Conservation (phyloP, 768 basidiomycete species). For the Boletus reticuloceps region DNA sequence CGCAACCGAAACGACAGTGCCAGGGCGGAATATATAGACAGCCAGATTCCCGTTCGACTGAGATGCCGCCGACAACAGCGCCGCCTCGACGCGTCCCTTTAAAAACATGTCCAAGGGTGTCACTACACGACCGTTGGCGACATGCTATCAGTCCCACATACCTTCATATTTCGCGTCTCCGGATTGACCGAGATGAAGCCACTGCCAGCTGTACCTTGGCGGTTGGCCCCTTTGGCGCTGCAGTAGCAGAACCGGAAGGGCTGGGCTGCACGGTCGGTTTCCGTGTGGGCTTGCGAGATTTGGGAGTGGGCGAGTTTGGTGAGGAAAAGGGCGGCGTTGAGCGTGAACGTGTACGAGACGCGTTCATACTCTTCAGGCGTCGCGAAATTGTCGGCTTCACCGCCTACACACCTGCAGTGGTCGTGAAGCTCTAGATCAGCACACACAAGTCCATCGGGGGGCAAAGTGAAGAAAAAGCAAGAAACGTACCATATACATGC, state of each 20-base stretch:
- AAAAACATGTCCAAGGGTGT: background rate
- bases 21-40: constrained; percentile 23
- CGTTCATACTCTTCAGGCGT: constrained; percentile 25
- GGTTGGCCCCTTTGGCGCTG: constrained; percentile 23
- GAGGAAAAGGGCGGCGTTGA: constrained; percentile 24
- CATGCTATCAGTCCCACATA: background rate
- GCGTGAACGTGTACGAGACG: constrained; percentile 23
- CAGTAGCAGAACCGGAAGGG: constrained; percentile 28
- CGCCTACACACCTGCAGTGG: constrained; percentile 22
- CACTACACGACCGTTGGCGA: background rate
- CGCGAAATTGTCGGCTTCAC: constrained; percentile 21
- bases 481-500: constrained; percentile 23
- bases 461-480: background rate
- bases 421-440: background rate
- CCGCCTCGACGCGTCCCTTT: constrained; percentile 24
- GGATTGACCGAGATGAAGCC: constrained; percentile 17
- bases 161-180: constrained; percentile 25
- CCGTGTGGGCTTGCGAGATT: background rate
- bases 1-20: background rate
- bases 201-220: constrained; percentile 10
- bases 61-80: constrained; percentile 13
- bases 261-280: background rate
- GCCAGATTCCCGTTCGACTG: constrained; percentile 10
- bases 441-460: too few relatives aligned
- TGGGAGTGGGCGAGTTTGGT: constrained; percentile 15